Evolutionary conservation across 345 rosid species (phyloP).

Genomic region (Lepidium didymum): DNA sequence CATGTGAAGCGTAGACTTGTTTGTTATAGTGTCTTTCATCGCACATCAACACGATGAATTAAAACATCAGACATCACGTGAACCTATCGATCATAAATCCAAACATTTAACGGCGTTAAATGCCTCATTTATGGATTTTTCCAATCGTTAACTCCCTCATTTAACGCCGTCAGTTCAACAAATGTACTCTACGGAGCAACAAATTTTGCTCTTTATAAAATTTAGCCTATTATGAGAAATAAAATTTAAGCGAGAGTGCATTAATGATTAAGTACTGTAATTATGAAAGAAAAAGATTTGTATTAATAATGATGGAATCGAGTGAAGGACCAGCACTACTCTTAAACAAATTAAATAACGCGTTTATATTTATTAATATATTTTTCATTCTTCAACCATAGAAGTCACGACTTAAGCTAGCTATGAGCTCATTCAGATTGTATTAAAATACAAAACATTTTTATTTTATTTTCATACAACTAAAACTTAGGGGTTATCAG

Average conservation of each 20-base stretch:
- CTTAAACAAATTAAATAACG: background rate
- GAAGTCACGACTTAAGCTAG: slow-evolving; percentile 6
- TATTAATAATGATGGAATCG: slow-evolving; percentile 4
- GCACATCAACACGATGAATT: slow-evolving; percentile 12
- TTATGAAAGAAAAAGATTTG: slow-evolving; percentile 15
- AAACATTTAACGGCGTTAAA: background rate
- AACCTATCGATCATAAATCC: slow-evolving; percentile 3
- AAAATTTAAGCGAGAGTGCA: background rate
- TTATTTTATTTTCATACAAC: background rate
- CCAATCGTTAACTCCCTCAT: background rate
- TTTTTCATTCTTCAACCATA: background rate
- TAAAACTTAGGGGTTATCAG: background rate
- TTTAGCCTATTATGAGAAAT: background rate
- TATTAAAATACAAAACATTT: too few species aligned
- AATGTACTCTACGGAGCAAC: background rate
- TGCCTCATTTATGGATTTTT: background rate
- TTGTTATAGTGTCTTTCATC: slow-evolving; percentile 22
- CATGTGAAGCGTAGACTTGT: slow-evolving; percentile 25
- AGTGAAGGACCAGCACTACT: slow-evolving; percentile 2
- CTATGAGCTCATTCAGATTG: too few species aligned
- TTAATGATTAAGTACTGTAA: slow-evolving; percentile 10
- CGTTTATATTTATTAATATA: background rate
- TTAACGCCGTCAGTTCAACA: background rate
- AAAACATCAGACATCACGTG: slow-evolving; percentile 23
- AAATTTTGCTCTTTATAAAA: background rate